Conservation (phyloP, 768 basidiomycete species). For the Mycena galopus region DNA sequence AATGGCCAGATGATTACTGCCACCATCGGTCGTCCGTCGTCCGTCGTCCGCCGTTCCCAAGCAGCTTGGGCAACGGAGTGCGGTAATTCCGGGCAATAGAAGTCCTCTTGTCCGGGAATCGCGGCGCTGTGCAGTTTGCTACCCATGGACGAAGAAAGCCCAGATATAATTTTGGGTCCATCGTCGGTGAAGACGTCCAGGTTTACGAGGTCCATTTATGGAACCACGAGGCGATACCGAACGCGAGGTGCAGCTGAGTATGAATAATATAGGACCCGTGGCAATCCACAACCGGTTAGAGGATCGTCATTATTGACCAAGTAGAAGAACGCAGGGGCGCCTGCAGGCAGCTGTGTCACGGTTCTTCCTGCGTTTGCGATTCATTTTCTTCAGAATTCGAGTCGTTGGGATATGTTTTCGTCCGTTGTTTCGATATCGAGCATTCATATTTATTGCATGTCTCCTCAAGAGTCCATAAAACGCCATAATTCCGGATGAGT, state of each 20-base stretch:
- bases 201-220: not conserved
- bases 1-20: not conserved
- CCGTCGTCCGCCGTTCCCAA: not conserved
- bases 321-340: not conserved
- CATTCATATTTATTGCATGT: too few relatives aligned
- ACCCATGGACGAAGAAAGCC: not conserved
- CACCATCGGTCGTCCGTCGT: not conserved
- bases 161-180: not conserved
- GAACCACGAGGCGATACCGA: not conserved
- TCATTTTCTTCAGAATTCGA: too few relatives aligned
- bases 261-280: not conserved
- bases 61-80: not conserved
- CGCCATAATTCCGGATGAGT: not conserved
- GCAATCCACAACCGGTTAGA: conserved; percentile 4
- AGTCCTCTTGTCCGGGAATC: not conserved
- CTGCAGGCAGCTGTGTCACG: too few relatives aligned
- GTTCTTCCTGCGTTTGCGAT: conserved; percentile 2
- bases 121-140: not conserved
- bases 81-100: not conserved
- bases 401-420: too few relatives aligned
- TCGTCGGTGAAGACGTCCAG: not conserved
- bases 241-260: not conserved
- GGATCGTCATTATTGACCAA: not conserved
- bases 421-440: too few relatives aligned
- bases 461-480: too few relatives aligned